These are phyloP conservation scores for Plasmopara viticola DNA, from an alignment of 352 stramenopile species.

Conservation along the genomic window DNA sequence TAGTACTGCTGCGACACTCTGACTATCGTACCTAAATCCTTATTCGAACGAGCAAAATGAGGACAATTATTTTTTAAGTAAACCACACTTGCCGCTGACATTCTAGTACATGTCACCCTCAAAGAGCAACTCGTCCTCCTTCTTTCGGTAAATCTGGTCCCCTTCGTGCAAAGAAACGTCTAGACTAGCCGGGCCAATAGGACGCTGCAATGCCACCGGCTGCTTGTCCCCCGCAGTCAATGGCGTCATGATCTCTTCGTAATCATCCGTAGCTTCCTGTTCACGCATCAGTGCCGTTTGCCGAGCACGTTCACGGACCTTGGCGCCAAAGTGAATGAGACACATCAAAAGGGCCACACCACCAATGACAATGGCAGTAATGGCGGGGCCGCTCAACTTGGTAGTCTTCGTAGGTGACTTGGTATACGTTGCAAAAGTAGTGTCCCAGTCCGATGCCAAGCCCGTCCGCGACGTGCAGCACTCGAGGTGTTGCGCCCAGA, in stretches of 20 bases:
- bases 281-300: slow-evolving; percentile 85
- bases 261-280: slow-evolving; percentile 84
- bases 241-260: slow-evolving; percentile 89
- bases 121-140: slow-evolving; percentile 77
- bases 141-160: slow-evolving; percentile 86
- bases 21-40: too few species aligned
- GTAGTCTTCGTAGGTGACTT: slow-evolving; percentile 40
- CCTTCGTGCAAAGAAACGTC: slow-evolving; percentile 84
- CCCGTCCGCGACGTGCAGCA: slow-evolving; percentile 61
- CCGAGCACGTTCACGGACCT: slow-evolving; percentile 69
- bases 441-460: slow-evolving; percentile 65
- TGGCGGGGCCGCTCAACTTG: slow-evolving; percentile 55
- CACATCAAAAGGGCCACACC: slow-evolving; percentile 76
- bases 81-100: too few species aligned
- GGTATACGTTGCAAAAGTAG: slow-evolving; percentile 62
- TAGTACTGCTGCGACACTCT: too few species aligned
- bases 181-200: slow-evolving; percentile 55
- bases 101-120: slow-evolving; percentile 86
- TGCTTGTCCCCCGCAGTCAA: slow-evolving; percentile 63
- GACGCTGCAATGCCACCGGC: slow-evolving; percentile 52
- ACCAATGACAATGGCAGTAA: slow-evolving; percentile 77
- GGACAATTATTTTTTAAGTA: too few species aligned
- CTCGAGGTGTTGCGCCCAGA: slow-evolving; percentile 79
- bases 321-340: slow-evolving; percentile 77
- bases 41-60: too few species aligned